Evolutionary conservation across 352 stramenopile genomes (phyloP), one percentile per base, ranked within the genome.

Genomic region (Phytophthora europaea): DNA sequence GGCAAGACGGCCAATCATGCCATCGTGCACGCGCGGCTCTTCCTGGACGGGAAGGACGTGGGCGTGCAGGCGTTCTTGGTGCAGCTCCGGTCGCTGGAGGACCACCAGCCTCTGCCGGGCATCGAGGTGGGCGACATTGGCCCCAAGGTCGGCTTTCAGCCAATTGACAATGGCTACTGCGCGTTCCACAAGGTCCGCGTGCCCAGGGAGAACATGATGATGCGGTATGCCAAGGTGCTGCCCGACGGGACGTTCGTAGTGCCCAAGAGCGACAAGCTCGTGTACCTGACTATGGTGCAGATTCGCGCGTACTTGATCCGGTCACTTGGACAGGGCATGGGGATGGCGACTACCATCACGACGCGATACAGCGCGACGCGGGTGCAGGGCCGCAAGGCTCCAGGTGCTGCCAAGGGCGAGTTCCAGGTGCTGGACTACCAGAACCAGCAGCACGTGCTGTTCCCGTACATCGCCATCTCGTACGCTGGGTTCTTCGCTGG

Each of bases 401-500:
- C 74, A 0, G 52, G 72, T 6, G 13, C 60, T 26, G 40, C 65
- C 54, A 85, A 84, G 73, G 78, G 75, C 5, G 83, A 88, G 53
- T 87, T 80, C 57, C 83, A 87, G 26, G 83, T 91, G 48, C 66
- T 89, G 15, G 77, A 88, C 62, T 91, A 88, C 67, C 81, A 91
- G 64, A 87, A 90, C 61, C 81, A 89, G 58, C 81, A 88, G 48
- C 56, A 81, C 72, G 75, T 60, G 61, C 70, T 89, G 12, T 87
- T 87, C 67, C 77, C 82, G 28, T 64, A 71, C 58, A 79, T 87
- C 22, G 77, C 73, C 13, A 40, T 90, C 12, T 83, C 83, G 26
- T 89, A 85, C 67, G 83, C 83, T 9, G 64, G 72, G 22, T 58
- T 65, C 52, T 70, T 74, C 31, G 67, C 67, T 12, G 61, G 67